Conservation (phyloP, 371 early-diverging fungal species). For the Coemansia sp. region DNA sequence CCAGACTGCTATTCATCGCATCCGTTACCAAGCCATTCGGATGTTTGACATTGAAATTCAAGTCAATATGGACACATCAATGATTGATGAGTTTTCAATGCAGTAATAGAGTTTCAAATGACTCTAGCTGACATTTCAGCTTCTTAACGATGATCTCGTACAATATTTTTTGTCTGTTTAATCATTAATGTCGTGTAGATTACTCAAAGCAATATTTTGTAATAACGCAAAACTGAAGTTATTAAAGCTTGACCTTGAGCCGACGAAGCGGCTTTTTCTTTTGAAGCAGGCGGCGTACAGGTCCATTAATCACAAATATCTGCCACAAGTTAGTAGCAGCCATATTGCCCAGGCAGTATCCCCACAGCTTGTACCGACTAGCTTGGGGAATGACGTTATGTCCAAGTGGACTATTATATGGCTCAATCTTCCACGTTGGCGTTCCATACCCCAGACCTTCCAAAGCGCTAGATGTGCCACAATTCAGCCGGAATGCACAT, state of each 20-base stretch:
- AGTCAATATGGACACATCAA: conserved; percentile 41
- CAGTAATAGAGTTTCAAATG: background rate
- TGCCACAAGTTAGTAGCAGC: conserved; percentile 38
- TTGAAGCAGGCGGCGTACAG: conserved; percentile 26
- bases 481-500: conserved; percentile 70
- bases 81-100: conserved; percentile 23
- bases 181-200: background rate
- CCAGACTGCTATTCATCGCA: conserved; percentile 40
- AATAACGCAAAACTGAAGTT: background rate
- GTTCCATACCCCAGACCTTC: conserved; percentile 52
- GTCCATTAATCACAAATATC: conserved; percentile 37
- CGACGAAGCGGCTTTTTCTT: conserved; percentile 37
- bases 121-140: background rate
- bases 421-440: conserved; percentile 53
- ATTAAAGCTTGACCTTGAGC: conserved; percentile 39
- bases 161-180: background rate
- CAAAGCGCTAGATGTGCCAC: conserved; percentile 59
- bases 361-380: conserved; percentile 63
- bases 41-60: conserved; percentile 48
- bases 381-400: conserved; percentile 66
- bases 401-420: conserved; percentile 61
- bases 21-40: conserved; percentile 36
- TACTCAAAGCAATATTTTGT: background rate
- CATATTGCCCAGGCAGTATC: conserved; percentile 46
- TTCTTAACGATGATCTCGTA: too few relatives aligned